Conservation (phyloP, 2,329 filamentous ascomycete genomes). For the Rhexocercosporidium sp. region DNA sequence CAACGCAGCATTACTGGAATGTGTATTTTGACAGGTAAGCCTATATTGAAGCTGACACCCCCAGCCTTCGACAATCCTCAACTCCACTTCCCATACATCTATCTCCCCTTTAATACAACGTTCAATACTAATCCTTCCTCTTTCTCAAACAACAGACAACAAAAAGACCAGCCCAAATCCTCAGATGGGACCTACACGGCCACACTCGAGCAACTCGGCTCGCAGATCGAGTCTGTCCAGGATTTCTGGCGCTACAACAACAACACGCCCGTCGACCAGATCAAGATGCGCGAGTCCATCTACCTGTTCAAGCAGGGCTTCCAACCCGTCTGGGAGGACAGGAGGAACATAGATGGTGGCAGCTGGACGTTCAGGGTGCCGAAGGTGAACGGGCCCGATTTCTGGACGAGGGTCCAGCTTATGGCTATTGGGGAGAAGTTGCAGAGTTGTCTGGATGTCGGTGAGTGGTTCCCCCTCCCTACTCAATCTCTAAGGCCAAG, state of each 20-base stretch:
- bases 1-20: conserved; percentile 81
- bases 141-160: conserved; percentile 36
- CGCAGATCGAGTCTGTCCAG: conserved; percentile 78
- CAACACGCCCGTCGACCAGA: conserved; percentile 76
- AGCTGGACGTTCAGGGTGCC: conserved; percentile 92
- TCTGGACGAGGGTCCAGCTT: conserved; percentile 82
- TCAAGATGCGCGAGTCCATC: conserved; percentile 78
- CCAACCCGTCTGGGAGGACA: conserved; percentile 82
- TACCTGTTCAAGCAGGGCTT: conserved; percentile 83
- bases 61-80: neutral
- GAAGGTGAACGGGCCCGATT: conserved; percentile 73
- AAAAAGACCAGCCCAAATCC: conserved; percentile 45
- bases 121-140: conserved; percentile 4
- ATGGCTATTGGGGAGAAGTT: conserved; percentile 84
- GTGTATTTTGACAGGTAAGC: conserved; percentile 69
- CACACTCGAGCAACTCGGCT: conserved; percentile 64
- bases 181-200: conserved; percentile 40
- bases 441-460: conserved; percentile 72
- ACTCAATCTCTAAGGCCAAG: neutral
- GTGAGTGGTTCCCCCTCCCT: conserved; percentile 50
- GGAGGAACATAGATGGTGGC: conserved; percentile 83
- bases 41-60: neutral
- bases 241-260: conserved; percentile 86
- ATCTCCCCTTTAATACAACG: neutral
- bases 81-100: neutral